Evolutionary conservation across 129 eudicot species (phyloP).

Genomic region (Smallanthus sonchifolius): DNA sequence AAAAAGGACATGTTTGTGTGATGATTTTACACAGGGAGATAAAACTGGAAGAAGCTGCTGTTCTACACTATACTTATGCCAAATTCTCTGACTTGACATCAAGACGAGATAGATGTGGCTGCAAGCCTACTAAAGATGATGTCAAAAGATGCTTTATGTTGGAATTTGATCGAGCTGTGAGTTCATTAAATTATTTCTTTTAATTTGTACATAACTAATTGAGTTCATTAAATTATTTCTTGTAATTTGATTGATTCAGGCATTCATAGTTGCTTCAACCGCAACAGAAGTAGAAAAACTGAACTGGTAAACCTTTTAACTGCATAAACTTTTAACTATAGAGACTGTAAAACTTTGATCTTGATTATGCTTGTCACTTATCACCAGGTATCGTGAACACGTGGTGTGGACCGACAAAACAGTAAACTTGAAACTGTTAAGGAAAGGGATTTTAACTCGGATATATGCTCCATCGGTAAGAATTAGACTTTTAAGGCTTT

Average conservation of each 20-base stretch:
- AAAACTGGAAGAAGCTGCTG: constrained; percentile 94
- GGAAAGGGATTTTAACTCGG: constrained; percentile 92
- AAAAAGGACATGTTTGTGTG: background rate
- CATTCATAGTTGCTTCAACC: constrained; percentile 93
- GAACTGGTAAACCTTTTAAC: constrained; percentile 54
- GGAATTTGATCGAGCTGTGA: constrained; percentile 90
- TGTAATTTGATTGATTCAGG: constrained; percentile 47
- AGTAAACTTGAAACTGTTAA: constrained; percentile 58
- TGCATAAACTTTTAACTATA: background rate
- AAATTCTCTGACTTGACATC: constrained; percentile 94
- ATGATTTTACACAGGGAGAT: constrained; percentile 59
- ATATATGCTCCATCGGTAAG: constrained; percentile 95
- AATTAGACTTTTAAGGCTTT: background rate
- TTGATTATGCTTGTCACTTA: constrained; percentile 17
- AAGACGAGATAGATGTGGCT: constrained; percentile 90
- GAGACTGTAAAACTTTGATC: constrained; percentile 1
- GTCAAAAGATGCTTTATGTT: constrained; percentile 95
- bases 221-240: constrained; percentile 17
- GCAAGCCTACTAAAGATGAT: constrained; percentile 95
- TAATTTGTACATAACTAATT: background rate
- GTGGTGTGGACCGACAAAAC: constrained; percentile 93
- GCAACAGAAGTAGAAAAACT: constrained; percentile 89
- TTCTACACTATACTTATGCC: constrained; percentile 81
- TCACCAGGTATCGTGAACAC: constrained; percentile 80
- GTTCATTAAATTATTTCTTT: constrained; percentile 22